Evolutionary conservation across 2,329 filamentous ascomycete species (phyloP), one percentile per base, ranked within the genome.

Genomic region (Xylaria sp.): DNA sequence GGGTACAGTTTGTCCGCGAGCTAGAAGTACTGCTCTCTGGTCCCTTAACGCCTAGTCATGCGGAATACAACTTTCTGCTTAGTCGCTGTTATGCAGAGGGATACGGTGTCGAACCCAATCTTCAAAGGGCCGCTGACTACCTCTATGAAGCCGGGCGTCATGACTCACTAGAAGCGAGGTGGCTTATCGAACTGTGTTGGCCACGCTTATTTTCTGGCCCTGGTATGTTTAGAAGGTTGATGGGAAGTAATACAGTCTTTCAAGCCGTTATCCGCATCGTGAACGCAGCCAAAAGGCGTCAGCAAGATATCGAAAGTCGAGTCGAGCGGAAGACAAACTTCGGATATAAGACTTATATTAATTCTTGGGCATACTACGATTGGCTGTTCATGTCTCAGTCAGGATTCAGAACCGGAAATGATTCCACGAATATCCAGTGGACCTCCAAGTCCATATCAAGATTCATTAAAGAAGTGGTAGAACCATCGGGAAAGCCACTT

Each of bases 21-120:
- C 46, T 50, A 50, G 46, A 50, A 50, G 46, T 50, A 9, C 46
- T 50, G 46, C 46, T 50, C 20, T 50, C 46, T 18, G 46, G n/a
- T n/a, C 46, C 46, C n/a, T 50, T 50, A 50, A 50, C 46, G 7
- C 20, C 46, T 50, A 50, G 18, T 5, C 46, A 50, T 50, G 46
- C 46, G 10, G 46, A 50, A 23, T 50, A 50, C 18, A 50, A 50
- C 18, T 50, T 50, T 5, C 20, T 50, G 46, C 46, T 50, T 23
- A 50, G 46, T 20, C 46, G 46, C 18, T 50, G 46, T 50, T 50
- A 50, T 20, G 46, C 46, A 10, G 46, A 50, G 46, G 46, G 46
- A n/a, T 50, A 50, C 46, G 46, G 46, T 18, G 46, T 50, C 6
- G 46, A 50, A 50, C 46, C 15, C 10, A 10, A 50, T 23, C 46